phyloP scores from a whole-genome alignment of 2,329 filamentous ascomycete genomes.

The Lizonia empirigonia region DNA sequence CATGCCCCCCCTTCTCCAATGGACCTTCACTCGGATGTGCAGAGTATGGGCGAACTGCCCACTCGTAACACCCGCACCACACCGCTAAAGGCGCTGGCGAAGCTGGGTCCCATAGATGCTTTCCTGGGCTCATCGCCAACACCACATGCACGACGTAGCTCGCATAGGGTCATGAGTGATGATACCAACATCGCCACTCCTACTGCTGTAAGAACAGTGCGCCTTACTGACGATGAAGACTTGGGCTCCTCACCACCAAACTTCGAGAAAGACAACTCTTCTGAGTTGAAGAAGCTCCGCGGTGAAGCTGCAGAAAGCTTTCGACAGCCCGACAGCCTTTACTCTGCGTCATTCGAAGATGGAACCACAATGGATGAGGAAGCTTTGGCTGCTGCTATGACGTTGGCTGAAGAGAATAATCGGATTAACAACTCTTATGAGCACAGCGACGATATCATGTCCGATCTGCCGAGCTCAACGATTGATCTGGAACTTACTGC shows the following conservation, averaged over 20 bases:
- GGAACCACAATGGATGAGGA: constrained; percentile 43
- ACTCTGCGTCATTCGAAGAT: constrained; percentile 38
- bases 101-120: constrained; percentile 43
- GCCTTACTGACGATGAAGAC: constrained; percentile 31
- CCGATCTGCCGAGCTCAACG: constrained; percentile 39
- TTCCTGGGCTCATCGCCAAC: constrained; percentile 47
- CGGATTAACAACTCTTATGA: constrained; percentile 4
- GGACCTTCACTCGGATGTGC: constrained; percentile 38
- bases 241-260: constrained; percentile 46
- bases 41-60: constrained; percentile 33
- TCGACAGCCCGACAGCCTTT: constrained; percentile 21
- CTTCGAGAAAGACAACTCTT: constrained; percentile 22
- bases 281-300: not conserved
- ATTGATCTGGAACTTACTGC: constrained; percentile 43
- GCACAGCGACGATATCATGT: constrained; percentile 20
- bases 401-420: constrained; percentile 4
- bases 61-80: constrained; percentile 30
- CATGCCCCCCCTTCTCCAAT: constrained; percentile 31
- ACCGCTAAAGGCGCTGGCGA: constrained; percentile 32
- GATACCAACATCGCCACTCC: constrained; percentile 37
- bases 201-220: constrained; percentile 32
- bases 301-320: constrained; percentile 23
- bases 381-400: constrained; percentile 24
- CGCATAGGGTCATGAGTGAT: constrained; percentile 34
- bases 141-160: constrained; percentile 38